These are phyloP conservation scores for Geosmithia flava DNA, from an alignment of 2,329 filamentous ascomycete genomes.

Conservation along the genomic window DNA sequence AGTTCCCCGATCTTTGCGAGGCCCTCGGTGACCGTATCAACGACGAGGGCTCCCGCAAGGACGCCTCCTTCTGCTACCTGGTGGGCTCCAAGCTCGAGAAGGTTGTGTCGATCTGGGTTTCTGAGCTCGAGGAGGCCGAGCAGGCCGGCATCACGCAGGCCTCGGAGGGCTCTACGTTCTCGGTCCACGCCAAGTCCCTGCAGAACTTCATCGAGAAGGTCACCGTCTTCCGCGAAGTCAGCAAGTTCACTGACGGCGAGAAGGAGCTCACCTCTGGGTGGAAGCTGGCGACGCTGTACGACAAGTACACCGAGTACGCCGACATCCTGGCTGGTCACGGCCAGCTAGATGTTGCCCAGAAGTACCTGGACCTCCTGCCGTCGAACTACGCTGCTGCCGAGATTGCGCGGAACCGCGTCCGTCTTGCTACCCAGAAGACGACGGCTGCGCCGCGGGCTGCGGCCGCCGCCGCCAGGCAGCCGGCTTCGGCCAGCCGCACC, in stretches of 20 bases:
- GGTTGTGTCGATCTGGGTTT: conserved; percentile 87
- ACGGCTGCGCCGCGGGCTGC: conserved; percentile 10
- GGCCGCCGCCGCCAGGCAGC: conserved; percentile 8
- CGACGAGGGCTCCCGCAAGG: conserved; percentile 66
- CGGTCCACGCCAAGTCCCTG: conserved; percentile 75
- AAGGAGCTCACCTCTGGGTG: conserved; percentile 61
- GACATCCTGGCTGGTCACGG: conserved; percentile 89
- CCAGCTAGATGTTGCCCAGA: conserved; percentile 74
- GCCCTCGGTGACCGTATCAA: conserved; percentile 83
- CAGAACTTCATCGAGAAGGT: conserved; percentile 98
- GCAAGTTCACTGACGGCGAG: conserved; percentile 78
- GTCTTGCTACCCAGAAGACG: conserved; percentile 58
- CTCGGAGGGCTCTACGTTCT: conserved; percentile 70
- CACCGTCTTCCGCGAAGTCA: conserved; percentile 87
- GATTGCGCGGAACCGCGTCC: conserved; percentile 72
- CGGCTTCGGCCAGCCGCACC: conserved; percentile 16
- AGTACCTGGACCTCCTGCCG: conserved; percentile 82
- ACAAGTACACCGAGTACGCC: conserved; percentile 94
- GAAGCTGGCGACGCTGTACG: conserved; percentile 81
- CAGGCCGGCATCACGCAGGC: conserved; percentile 58
- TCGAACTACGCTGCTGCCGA: conserved; percentile 76
- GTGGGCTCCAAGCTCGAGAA: conserved; percentile 96
- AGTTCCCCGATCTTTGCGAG: conserved; percentile 93
- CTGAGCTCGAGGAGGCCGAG: conserved; percentile 78
- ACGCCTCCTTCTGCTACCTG: conserved; percentile 93